Base-by-base conservation (phyloP, 164 flowering plant genomes). In the Echeveria elegans region DNA sequence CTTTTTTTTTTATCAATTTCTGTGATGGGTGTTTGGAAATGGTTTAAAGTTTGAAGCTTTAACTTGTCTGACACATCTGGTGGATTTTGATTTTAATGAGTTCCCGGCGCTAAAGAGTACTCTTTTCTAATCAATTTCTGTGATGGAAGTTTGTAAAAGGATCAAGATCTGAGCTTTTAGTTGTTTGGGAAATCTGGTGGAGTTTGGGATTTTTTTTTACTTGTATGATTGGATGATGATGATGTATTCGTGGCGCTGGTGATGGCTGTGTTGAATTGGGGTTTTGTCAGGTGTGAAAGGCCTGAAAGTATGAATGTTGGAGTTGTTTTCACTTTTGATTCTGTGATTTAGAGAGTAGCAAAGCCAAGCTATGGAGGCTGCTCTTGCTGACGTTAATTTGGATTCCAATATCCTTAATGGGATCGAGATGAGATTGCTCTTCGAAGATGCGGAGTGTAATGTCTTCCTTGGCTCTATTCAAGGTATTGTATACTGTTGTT, bases 261-360 rank as follows among this genome's bases (percentile, higher is more conserved):
- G 52, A 19, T 47, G 23, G 52, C 19, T 47, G 21, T 47, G 4
- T 77, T 76, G 68, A 45, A 71, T n/a, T 81, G 67, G 77, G 73
- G 73, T 18, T 52, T 69, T 23, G 36, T 80, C 8, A 6, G 21
- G 32, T 75, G 80, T 68, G 75, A 74, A 67, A 73, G 74, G 41
- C 86, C 85, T 37, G 32, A 60, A 23, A 73, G 61, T 50, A 85
- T 92, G 73, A 88, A 81, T 50, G 62, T 92, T 72, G 98, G 90
- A 24, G 93, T 90, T 14, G 59, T 88, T 65, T 86, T 88, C 24
- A 81, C 90, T 12, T 81, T 68, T 31, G 64, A 87, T 79, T 90
- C 98, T 0, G 86, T 81, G 2, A 87, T 90, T 72, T 97, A 97
- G 18, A 80, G 85, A 76, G 83, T 77, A 31, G 91, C 89, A 5